Base-by-base conservation (phyloP, 148 eudicot genomes). In the Nepenthes mirabilis region DNA sequence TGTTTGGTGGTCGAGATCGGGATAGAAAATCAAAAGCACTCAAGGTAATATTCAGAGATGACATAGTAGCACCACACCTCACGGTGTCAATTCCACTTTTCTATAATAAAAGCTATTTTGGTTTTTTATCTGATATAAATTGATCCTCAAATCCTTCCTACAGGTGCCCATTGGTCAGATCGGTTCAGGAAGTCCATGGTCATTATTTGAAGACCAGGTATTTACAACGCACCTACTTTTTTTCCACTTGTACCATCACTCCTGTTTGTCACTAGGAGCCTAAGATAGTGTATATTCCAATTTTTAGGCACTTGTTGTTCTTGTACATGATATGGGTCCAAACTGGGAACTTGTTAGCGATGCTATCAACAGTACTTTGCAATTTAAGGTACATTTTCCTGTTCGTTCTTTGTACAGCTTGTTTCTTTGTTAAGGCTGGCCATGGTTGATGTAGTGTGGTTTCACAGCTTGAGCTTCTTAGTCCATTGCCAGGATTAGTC, bases 261-360 rank as follows among this genome's bases (percentile, higher is more conserved):
- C 5, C 11, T 23, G 23, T 63, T 13, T 37, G 59, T 34, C 14
- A 43, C 23, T 54, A 5, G 58, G 49, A 40, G 36, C 23, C 52
- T 56, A 33, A 56, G 13, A 23, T 23, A 61, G 50, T 60, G 23
- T 68, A 47, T 32, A 40, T 40, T 57, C 65, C 52, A 43, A 45
- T 11, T 68, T 65, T 60, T 72, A 93, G 98, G 96, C 96, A 43
- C 98, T 93, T 76, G 85, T 93, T 69, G 98, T 93, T 69, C 95
- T 93, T 56, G 98, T 84, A 34, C 98, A 93, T 82, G 98, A 93
- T 77, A 75, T 93, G 84, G 98, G 98, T 71, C 98, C 98, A 48
- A 80, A 86, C 61, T 93, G 98, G 98, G 96, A 88, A 81, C 89
- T 93, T 71, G 82, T 93, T 52, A 86, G 95, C 71, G 96, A 93